phyloP scores from a whole-genome alignment of 768 basidiomycete species.

The Phaeolepiota aurea region DNA sequence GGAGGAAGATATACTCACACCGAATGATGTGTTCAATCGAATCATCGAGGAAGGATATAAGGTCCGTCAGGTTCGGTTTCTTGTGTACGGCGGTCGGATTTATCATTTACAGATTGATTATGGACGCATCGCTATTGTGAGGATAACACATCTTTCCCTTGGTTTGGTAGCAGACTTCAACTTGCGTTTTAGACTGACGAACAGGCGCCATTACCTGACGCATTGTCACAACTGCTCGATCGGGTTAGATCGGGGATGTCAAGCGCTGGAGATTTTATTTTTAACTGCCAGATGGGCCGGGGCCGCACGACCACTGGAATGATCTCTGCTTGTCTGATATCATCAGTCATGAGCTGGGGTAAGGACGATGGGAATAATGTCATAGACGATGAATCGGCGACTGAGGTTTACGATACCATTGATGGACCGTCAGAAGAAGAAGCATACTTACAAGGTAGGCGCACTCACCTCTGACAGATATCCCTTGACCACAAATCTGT shows the following conservation, averaged over 20 bases:
- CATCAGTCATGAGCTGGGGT: slow-evolving; percentile 57
- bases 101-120: slow-evolving; percentile 59
- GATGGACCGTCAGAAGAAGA: slow-evolving; percentile 85
- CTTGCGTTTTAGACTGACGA: slow-evolving; percentile 71
- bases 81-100: neutral
- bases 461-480: neutral
- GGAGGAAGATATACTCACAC: slow-evolving; percentile 80
- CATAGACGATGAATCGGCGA: slow-evolving; percentile 22
- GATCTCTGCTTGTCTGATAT: slow-evolving; percentile 83
- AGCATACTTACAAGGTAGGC: slow-evolving; percentile 75
- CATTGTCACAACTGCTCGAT: slow-evolving; percentile 70
- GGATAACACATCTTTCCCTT: slow-evolving; percentile 12
- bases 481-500: neutral
- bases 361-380: slow-evolving; percentile 30
- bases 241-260: slow-evolving; percentile 55
- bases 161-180: neutral
- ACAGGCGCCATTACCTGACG: slow-evolving; percentile 88
- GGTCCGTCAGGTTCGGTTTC: slow-evolving; percentile 27
- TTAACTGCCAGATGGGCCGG: slow-evolving; percentile 97
- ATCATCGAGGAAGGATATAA: slow-evolving; percentile 71
- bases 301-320: slow-evolving; percentile 94
- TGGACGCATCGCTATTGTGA: slow-evolving; percentile 81
- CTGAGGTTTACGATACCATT: slow-evolving; percentile 54
- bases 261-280: slow-evolving; percentile 70
- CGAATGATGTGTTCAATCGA: slow-evolving; percentile 72